Evolutionary conservation across 176 grass and related monocot species (phyloP).

Genomic region (Thinopyrum elongatum): DNA sequence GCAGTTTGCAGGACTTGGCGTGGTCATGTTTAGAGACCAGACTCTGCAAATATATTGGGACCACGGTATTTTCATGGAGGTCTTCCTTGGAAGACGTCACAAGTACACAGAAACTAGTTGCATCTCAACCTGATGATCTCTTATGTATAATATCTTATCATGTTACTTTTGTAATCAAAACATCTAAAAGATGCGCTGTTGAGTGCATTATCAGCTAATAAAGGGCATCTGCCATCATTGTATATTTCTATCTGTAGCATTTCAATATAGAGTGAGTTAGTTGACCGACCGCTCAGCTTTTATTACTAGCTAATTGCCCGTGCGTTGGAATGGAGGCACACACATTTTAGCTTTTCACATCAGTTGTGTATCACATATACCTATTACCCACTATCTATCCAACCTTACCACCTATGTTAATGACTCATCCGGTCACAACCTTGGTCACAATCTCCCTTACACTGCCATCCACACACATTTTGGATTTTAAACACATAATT

Average conservation of each 20-base stretch:
- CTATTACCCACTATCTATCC: no score
- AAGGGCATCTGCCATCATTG: slow-evolving; percentile 1
- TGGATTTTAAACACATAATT: no score
- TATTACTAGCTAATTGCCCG: no score
- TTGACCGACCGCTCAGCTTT: neutral
- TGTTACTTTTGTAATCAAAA: slow-evolving; percentile 44
- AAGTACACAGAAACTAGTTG: slow-evolving; percentile 21
- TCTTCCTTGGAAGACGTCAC: slow-evolving; percentile 35
- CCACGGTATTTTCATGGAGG: slow-evolving; percentile 19
- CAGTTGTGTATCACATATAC: no score
- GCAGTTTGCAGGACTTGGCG: slow-evolving; percentile 20
- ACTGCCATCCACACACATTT: no score
- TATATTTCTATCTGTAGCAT: slow-evolving; percentile 4
- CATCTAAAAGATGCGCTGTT: slow-evolving; percentile 7
- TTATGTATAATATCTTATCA: slow-evolving; percentile 33
- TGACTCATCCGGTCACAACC: no score
- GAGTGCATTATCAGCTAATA: slow-evolving; percentile 31
- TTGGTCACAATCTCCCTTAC: no score
- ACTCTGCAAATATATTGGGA: slow-evolving; percentile 18
- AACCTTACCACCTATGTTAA: no score
- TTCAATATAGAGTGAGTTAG: neutral
- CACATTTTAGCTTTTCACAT: no score
- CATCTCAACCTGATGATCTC: slow-evolving; percentile 11
- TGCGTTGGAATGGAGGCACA: no score
- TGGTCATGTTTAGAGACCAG: slow-evolving; percentile 2